These are phyloP conservation scores for Arctium lappa DNA, from an alignment of 129 eudicot genomes.

Conservation along the genomic window DNA sequence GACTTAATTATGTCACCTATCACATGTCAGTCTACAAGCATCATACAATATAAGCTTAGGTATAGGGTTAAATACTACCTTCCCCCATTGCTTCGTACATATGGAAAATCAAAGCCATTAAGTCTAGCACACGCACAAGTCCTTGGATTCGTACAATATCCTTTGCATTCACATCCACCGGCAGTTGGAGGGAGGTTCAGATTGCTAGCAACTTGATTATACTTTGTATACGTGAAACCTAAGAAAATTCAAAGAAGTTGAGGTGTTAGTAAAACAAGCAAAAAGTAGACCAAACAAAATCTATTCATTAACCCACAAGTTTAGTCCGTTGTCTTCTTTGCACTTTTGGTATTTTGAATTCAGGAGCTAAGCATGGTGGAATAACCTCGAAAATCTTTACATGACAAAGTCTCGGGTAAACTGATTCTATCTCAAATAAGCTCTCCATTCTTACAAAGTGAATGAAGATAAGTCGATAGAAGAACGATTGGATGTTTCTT, in stretches of 20 bases:
- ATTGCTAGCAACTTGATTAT: slow-evolving; percentile 27
- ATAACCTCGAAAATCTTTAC: no score
- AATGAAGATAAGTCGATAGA: no score
- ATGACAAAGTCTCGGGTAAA: no score
- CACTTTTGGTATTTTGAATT: not conserved
- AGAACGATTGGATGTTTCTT: no score
- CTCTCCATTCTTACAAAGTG: no score
- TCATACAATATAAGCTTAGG: not conserved
- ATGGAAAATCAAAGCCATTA: slow-evolving; percentile 46
- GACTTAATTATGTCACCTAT: not conserved
- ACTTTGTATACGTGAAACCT: slow-evolving; percentile 43
- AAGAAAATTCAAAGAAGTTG: not conserved
- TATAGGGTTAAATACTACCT: slow-evolving; percentile 30
- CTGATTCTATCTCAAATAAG: no score
- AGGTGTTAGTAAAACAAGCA: not conserved
- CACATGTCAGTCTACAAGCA: not conserved
- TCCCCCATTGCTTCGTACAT: slow-evolving; percentile 48
- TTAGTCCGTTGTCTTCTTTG: not conserved
- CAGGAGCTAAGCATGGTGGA: not conserved
- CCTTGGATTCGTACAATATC: slow-evolving; percentile 38
- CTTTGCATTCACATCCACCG: slow-evolving; percentile 44
- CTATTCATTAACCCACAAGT: not conserved
- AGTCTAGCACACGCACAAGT: slow-evolving; percentile 47
- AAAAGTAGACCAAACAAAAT: not conserved
- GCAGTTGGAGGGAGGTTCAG: slow-evolving; percentile 41